These are phyloP conservation scores for Dictyostelium discoideum DNA, from an alignment of 78 protist species.

Conservation along the genomic window DNA sequence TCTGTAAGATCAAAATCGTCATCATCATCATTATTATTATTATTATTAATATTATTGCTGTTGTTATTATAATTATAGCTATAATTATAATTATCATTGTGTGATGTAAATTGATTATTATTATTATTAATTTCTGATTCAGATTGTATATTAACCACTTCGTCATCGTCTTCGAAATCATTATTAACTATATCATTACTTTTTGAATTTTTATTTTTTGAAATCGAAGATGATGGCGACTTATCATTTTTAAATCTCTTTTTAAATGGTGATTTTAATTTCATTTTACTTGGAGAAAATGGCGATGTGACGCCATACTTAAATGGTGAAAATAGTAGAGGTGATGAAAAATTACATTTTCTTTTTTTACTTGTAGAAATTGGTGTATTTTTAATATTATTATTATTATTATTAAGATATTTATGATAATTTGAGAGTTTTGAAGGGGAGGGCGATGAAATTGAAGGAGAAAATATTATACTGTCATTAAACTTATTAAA, in stretches of 20 bases:
- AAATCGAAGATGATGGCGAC: not conserved
- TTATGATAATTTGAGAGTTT: not conserved
- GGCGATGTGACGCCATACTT: not conserved
- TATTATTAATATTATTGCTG: not conserved
- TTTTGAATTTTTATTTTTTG: not conserved
- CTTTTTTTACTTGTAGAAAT: not conserved
- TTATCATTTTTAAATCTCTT: not conserved
- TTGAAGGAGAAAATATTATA: constrained; percentile 16
- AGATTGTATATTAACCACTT: too few species aligned
- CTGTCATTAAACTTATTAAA: constrained; percentile 3
- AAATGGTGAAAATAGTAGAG: constrained; percentile 46
- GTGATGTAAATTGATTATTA: not conserved
- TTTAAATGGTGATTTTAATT: not conserved
- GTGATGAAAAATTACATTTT: not conserved
- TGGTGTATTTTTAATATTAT: not conserved
- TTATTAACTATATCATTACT: not conserved
- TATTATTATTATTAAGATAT: not conserved
- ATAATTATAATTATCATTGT: not conserved
- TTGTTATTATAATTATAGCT: not conserved
- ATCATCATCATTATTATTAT: not conserved
- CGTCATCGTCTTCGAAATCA: not conserved
- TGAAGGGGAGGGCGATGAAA: not conserved
- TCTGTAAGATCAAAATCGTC: not conserved
- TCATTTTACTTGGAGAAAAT: not conserved
- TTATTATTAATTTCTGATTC: not conserved